phyloP scores from a whole-genome alignment of 2,329 filamentous ascomycete species.

The Dactylellina leptospora region DNA sequence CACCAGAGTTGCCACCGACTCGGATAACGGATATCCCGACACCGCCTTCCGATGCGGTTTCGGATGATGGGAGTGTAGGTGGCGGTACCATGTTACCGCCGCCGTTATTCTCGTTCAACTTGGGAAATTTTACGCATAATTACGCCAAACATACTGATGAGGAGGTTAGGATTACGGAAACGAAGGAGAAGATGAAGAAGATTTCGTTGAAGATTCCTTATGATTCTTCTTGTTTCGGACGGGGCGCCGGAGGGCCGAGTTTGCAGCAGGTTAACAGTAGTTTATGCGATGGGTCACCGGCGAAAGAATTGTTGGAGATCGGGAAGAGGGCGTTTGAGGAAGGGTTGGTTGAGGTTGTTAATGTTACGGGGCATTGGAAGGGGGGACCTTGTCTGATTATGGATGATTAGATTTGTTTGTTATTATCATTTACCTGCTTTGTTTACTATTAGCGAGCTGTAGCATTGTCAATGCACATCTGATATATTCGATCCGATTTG shows the following conservation, averaged over 20 bases:
- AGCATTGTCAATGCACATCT: too few species aligned
- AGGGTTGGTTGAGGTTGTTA: slow-evolving; percentile 22
- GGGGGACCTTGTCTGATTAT: slow-evolving; percentile 49
- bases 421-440: background rate
- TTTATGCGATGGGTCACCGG: slow-evolving; percentile 30
- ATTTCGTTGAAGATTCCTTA: slow-evolving; percentile 36
- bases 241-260: slow-evolving; percentile 28
- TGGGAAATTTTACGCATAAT: background rate
- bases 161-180: background rate
- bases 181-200: slow-evolving; percentile 27
- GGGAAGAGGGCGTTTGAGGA: slow-evolving; percentile 35
- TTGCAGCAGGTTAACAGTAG: slow-evolving; percentile 33
- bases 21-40: slow-evolving; percentile 27
- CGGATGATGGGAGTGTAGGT: background rate
- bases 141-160: too few species aligned
- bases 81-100: slow-evolving; percentile 12
- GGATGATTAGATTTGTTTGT: slow-evolving; percentile 25
- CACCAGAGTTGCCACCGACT: slow-evolving; percentile 29
- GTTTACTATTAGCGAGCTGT: too few species aligned
- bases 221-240: slow-evolving; percentile 39
- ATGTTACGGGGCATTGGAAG: slow-evolving; percentile 44
- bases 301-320: slow-evolving; percentile 37
- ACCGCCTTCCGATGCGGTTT: slow-evolving; percentile 1
- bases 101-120: slow-evolving; percentile 17
- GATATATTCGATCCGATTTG: background rate